Percentiles rank a stretch among this genome's conserved stretches.
These are phyloP conservation scores for Brassica balearica DNA, from an alignment of 441 rosid genomes.

Conservation along the genomic window DNA sequence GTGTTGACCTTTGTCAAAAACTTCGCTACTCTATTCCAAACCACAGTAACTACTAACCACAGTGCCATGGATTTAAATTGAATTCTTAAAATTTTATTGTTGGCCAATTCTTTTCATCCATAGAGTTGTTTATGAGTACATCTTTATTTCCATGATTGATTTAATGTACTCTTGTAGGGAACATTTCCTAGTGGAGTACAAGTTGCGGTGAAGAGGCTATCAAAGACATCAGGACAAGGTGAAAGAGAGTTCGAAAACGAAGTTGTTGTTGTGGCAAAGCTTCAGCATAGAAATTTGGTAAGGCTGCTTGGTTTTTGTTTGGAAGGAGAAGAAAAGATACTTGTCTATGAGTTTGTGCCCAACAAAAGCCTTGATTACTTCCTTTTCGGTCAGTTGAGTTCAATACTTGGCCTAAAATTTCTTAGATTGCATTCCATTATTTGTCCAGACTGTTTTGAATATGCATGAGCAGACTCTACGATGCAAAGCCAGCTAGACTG, in stretches of 20 bases:
- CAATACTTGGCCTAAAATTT: neutral
- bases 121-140: neutral
- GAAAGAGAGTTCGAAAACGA: constrained; percentile 13
- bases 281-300: constrained; percentile 1
- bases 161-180: neutral
- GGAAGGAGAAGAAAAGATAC: constrained; percentile 14
- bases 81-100: no score
- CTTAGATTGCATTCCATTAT: neutral
- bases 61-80: neutral
- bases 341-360: constrained; percentile 15
- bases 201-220: constrained; percentile 25
- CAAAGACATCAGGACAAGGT: constrained; percentile 19
- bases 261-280: constrained; percentile 25
- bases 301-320: neutral
- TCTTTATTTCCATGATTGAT: no score
- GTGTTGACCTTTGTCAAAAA: neutral
- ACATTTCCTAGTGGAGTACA: constrained; percentile 12
- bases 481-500: constrained; percentile 10
- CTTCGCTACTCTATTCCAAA: neutral
- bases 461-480: neutral
- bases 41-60: neutral
- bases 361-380: constrained; percentile 26
- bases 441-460: neutral
- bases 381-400: constrained; percentile 1
- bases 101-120: neutral